Evolutionary conservation across 352 stramenopile species (phyloP).

Genomic region (Discostella stelligera): DNA sequence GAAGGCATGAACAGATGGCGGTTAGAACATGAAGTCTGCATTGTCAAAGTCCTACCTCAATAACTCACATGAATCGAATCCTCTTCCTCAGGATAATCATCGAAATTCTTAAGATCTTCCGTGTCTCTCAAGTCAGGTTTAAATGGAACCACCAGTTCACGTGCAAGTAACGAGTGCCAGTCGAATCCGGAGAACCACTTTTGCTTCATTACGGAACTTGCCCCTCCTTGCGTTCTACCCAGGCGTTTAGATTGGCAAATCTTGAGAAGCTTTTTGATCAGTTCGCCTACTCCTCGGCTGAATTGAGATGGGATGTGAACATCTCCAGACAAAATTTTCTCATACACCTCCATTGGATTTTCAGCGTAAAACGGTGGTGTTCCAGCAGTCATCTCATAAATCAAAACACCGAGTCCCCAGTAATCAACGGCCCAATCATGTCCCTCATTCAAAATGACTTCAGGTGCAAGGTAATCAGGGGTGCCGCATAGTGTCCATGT

Average conservation of each 20-base stretch:
- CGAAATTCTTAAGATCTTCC: conserved; percentile 59
- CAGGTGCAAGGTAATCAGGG: conserved; percentile 87
- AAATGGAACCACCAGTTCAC: conserved; percentile 48
- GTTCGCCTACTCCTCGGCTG: conserved; percentile 77
- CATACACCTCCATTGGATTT: conserved; percentile 91
- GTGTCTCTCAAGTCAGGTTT: conserved; percentile 50
- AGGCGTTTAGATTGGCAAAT: conserved; percentile 86
- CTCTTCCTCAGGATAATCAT: conserved; percentile 51
- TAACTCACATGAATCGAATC: conserved; percentile 23
- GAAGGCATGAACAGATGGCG: background rate
- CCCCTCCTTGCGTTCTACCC: conserved; percentile 87
- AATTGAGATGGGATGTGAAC: conserved; percentile 87
- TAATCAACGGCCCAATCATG: conserved; percentile 91
- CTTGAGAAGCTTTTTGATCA: conserved; percentile 88
- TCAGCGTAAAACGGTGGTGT: conserved; percentile 88
- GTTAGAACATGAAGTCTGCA: background rate
- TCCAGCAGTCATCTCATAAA: conserved; percentile 80
- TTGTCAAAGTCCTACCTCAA: background rate
- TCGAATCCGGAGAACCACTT: conserved; percentile 89
- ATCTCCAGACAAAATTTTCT: conserved; percentile 89
- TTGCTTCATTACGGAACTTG: conserved; percentile 86
- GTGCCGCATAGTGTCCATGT: conserved; percentile 95
- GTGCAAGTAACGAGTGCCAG: conserved; percentile 70
- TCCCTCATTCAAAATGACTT: conserved; percentile 94
- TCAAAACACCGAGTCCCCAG: conserved; percentile 81